Evolutionary conservation across 2,329 filamentous ascomycete species (phyloP).

Genomic region (Fusarium globosum): DNA sequence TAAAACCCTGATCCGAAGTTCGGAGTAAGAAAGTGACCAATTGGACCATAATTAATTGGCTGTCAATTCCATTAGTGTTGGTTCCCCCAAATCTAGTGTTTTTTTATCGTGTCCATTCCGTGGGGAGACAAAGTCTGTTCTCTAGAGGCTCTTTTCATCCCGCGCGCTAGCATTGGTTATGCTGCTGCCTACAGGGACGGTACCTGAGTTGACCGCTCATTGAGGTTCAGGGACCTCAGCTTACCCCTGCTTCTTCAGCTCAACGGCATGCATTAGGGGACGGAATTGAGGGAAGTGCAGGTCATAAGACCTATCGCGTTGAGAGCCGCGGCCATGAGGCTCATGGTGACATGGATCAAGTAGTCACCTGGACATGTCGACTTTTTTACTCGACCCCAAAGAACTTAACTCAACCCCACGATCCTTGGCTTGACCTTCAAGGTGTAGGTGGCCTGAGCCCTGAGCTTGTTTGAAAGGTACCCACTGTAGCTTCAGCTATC

Average conservation of each 20-base stretch:
- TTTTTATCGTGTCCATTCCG: neutral
- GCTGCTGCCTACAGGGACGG: slow-evolving; percentile 17
- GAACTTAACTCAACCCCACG: slow-evolving; percentile 15
- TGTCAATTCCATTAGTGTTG: neutral
- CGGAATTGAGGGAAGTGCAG: neutral
- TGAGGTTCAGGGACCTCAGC: slow-evolving; percentile 6
- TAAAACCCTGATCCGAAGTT: neutral
- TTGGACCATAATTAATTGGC: neutral
- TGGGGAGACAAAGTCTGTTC: neutral
- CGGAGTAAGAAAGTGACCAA: neutral
- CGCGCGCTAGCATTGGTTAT: slow-evolving; percentile 3
- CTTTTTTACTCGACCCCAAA: slow-evolving; percentile 8
- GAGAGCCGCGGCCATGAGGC: slow-evolving; percentile 25
- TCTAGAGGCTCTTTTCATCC: neutral
- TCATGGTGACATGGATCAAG: slow-evolving; percentile 20
- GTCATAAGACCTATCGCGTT: slow-evolving; percentile 22
- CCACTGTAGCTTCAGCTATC: slow-evolving; percentile 23
- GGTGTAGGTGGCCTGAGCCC: slow-evolving; percentile 5
- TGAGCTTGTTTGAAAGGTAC: slow-evolving; percentile 13
- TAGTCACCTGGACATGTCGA: slow-evolving; percentile 18
- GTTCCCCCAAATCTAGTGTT: neutral
- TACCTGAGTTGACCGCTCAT: slow-evolving; percentile 29
- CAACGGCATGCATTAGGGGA: slow-evolving; percentile 1
- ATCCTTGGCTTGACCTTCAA: slow-evolving; percentile 16
- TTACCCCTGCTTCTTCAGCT: slow-evolving; percentile 33